These are phyloP conservation scores for Erodium maritimum DNA, from an alignment of 345 rosid species.

Conservation along the genomic window DNA sequence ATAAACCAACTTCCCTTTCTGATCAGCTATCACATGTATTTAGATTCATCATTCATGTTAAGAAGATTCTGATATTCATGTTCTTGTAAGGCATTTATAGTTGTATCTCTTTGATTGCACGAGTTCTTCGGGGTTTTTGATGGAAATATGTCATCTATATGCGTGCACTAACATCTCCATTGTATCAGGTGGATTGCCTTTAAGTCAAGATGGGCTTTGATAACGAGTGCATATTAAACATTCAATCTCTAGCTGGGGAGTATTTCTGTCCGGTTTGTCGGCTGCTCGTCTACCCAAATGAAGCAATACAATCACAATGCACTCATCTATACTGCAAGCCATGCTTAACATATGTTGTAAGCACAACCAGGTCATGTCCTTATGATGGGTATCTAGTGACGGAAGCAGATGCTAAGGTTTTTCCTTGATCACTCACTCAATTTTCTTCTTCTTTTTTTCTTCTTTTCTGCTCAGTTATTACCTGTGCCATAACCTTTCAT, in stretches of 20 bases:
- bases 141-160: not conserved
- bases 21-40: not conserved
- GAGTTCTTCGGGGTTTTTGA: too few relatives aligned
- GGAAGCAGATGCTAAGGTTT: constrained; percentile 74
- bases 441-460: not conserved
- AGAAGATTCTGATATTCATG: too few relatives aligned
- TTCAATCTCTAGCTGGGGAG: constrained; percentile 62
- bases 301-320: constrained; percentile 76
- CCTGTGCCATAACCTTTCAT: constrained; percentile 2
- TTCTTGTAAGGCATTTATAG: too few relatives aligned
- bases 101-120: not conserved
- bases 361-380: constrained; percentile 67
- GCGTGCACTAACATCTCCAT: not conserved
- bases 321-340: constrained; percentile 75
- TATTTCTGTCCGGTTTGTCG: constrained; percentile 78
- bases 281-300: constrained; percentile 61
- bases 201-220: constrained; percentile 54
- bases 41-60: not conserved
- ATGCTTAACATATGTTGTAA: constrained; percentile 44
- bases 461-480: constrained; percentile 3
- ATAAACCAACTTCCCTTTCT: not conserved
- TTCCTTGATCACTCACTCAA: not conserved
- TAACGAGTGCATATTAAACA: constrained; percentile 56
- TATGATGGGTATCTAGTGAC: constrained; percentile 74
- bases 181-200: not conserved